These are phyloP conservation scores for Cenchrus americanus DNA, from an alignment of 176 grass and related monocot species.

Conservation along the genomic window DNA sequence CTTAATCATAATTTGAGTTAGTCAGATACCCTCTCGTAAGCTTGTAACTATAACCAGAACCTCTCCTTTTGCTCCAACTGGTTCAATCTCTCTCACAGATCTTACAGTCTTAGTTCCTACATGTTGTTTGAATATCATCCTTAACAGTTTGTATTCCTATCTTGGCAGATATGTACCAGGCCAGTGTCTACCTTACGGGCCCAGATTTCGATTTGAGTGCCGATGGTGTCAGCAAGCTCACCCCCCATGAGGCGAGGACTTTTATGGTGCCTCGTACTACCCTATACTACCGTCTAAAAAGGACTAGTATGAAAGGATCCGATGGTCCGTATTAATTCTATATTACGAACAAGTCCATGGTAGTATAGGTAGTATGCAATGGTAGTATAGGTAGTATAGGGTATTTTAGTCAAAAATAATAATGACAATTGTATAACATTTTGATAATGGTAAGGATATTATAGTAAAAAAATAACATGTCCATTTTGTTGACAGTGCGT, in stretches of 20 bases:
- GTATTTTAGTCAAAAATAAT: too few species aligned
- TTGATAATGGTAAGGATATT: too few species aligned
- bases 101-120: background rate
- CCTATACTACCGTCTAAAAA: too few species aligned
- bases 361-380: too few species aligned
- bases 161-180: slow-evolving; percentile 45
- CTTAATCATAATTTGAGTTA: background rate
- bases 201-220: slow-evolving; percentile 35
- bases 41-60: background rate
- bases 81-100: background rate
- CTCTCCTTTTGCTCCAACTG: background rate
- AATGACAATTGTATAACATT: too few species aligned
- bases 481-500: too few species aligned
- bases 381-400: too few species aligned
- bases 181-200: slow-evolving; percentile 37
- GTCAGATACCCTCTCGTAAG: background rate
- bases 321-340: too few species aligned
- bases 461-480: too few species aligned
- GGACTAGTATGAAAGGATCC: too few species aligned
- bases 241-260: slow-evolving; percentile 43
- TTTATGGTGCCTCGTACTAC: too few species aligned
- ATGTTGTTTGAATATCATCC: background rate
- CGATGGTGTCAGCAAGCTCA: slow-evolving; percentile 32
- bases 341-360: too few species aligned
- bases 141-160: slow-evolving; percentile 24